Evolutionary conservation across 2,329 filamentous ascomycete genomes (phyloP).

Genomic region (Paraphaeosphaeria minitans): DNA sequence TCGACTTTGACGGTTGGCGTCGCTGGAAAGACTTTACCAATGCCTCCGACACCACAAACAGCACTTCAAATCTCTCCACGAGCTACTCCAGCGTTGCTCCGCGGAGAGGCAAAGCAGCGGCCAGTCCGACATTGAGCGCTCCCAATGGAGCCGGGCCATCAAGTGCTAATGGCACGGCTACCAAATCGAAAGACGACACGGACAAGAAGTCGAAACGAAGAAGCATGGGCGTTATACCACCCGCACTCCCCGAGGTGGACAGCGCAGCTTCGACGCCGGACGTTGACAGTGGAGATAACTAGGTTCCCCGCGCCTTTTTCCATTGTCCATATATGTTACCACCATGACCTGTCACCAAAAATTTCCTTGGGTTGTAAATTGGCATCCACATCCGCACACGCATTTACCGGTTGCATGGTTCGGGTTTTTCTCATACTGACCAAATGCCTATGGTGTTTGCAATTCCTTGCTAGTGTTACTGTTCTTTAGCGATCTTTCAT

Average conservation of each 20-base stretch:
- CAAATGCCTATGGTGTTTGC: neutral
- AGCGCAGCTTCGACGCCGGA: constrained; percentile 31
- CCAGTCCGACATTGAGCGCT: constrained; percentile 24
- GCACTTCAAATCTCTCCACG: constrained; percentile 44
- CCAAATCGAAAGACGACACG: constrained; percentile 29
- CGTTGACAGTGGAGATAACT: constrained; percentile 16
- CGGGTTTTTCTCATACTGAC: neutral
- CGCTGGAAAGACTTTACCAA: constrained; percentile 85
- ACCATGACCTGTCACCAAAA: constrained; percentile 2
- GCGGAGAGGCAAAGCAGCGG: constrained; percentile 21
- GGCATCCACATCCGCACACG: neutral
- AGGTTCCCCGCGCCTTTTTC: neutral
- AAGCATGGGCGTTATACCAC: constrained; percentile 34
- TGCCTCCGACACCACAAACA: constrained; percentile 41
- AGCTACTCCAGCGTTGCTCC: constrained; percentile 40
- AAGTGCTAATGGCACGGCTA: constrained; percentile 26
- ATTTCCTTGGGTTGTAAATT: constrained; percentile 6
- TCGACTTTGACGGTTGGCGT: constrained; percentile 97
- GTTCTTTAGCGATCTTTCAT: neutral
- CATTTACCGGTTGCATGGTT: constrained; percentile 10
- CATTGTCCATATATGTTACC: neutral
- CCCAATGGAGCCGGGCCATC: constrained; percentile 22
- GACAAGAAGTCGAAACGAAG: constrained; percentile 43
- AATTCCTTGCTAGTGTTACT: constrained; percentile 5
- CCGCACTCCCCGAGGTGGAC: constrained; percentile 33